Conservation (phyloP, 495 filamentous ascomycete genomes). For the Trichoderma gamsii region DNA sequence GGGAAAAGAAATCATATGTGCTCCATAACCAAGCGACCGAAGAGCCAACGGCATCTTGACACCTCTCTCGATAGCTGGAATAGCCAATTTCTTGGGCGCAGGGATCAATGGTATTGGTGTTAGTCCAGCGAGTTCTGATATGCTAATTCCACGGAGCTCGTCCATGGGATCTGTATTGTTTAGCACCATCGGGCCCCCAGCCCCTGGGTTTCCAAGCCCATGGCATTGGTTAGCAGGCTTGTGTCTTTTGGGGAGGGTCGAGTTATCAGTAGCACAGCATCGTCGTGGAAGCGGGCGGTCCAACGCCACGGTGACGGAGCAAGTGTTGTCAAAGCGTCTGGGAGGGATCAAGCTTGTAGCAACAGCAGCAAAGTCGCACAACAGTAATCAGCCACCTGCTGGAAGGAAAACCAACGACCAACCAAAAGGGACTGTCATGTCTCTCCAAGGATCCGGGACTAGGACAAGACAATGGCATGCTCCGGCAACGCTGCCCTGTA, state of each 20-base stretch:
- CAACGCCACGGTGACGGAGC: constrained; percentile 1
- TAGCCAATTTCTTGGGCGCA: neutral
- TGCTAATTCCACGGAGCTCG: neutral
- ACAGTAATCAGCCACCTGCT: neutral
- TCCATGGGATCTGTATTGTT: neutral
- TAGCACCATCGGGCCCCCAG: neutral
- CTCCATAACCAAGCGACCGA: too few species aligned
- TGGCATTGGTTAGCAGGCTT: neutral
- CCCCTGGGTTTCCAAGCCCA: neutral
- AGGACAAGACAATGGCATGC: neutral
- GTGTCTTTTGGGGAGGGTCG: neutral
- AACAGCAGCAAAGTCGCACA: neutral
- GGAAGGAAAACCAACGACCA: neutral
- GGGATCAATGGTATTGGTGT: neutral
- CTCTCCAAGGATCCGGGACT: neutral
- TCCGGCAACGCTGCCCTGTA: too few species aligned
- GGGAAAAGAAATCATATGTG: neutral
- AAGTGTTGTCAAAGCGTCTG: neutral
- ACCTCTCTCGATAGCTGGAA: neutral
- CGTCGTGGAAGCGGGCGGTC: neutral
- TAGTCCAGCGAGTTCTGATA: neutral
- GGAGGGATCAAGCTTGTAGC: neutral
- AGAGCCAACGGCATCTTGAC: neutral
- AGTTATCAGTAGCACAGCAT: neutral
- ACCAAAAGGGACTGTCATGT: neutral